Conservation (phyloP, 2,329 filamentous ascomycete species). For the Cladophialophora immunda region DNA sequence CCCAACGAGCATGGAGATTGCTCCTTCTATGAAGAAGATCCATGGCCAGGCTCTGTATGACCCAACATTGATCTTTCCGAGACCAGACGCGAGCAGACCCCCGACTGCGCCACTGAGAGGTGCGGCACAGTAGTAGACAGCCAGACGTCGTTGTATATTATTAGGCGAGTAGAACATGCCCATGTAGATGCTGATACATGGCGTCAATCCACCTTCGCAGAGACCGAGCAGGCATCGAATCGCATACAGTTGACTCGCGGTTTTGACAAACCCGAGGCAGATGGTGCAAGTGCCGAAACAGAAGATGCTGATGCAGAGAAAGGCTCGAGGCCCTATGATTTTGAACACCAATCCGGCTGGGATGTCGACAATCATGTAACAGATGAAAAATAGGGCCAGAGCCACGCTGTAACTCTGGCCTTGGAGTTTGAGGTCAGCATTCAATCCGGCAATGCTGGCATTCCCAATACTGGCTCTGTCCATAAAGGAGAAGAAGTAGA, state of each 20-base stretch:
- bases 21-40: not conserved
- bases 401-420: not conserved
- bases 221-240: constrained; percentile 69
- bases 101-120: constrained; percentile 72
- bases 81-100: constrained; percentile 53
- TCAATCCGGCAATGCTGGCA: constrained; percentile 42
- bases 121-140: constrained; percentile 73
- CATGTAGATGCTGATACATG: constrained; percentile 73
- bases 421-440: not conserved
- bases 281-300: constrained; percentile 72
- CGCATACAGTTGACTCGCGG: constrained; percentile 63
- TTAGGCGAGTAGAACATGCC: constrained; percentile 69
- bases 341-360: constrained; percentile 27
- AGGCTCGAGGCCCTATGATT: constrained; percentile 22
- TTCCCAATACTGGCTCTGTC: constrained; percentile 78
- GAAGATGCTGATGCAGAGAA: constrained; percentile 15
- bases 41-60: constrained; percentile 4
- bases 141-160: constrained; percentile 70
- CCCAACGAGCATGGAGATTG: not conserved
- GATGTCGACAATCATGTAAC: not conserved
- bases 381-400: not conserved
- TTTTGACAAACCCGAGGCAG: constrained; percentile 46
- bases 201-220: constrained; percentile 71
- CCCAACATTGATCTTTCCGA: constrained; percentile 56
- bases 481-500: constrained; percentile 71